phyloP scores from a whole-genome alignment of 306 rosid species.

The Gynostemma pentaphyllum region DNA sequence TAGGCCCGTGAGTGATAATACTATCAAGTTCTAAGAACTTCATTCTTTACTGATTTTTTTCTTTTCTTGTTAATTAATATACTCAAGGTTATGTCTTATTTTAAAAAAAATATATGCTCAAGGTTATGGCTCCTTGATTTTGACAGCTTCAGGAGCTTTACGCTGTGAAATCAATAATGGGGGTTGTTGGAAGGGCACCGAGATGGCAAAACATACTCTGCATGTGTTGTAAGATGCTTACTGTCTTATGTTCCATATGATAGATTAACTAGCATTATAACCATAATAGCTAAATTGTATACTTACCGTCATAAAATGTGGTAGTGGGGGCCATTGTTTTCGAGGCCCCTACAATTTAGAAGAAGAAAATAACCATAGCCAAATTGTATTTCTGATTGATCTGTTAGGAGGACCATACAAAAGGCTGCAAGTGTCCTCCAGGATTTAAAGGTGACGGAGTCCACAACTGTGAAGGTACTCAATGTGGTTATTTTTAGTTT shows the following conservation, averaged over 20 bases:
- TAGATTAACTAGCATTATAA: not conserved
- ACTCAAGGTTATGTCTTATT: too few relatives aligned
- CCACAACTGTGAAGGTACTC: constrained; percentile 62
- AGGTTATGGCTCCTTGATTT: constrained; percentile 12
- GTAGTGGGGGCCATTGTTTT: too few relatives aligned
- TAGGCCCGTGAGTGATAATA: too few relatives aligned
- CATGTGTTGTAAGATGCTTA: constrained; percentile 58
- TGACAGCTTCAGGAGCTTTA: constrained; percentile 70
- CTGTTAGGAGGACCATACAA: constrained; percentile 51
- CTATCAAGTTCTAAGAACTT: not conserved
- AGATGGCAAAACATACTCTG: constrained; percentile 53
- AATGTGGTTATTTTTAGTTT: constrained; percentile 4
- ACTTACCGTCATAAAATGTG: too few relatives aligned
- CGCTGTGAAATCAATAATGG: constrained; percentile 79
- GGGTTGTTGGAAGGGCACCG: constrained; percentile 79
- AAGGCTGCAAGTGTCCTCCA: constrained; percentile 75
- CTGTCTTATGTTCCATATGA: not conserved
- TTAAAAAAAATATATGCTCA: too few relatives aligned
- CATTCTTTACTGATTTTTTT: not conserved
- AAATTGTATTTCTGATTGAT: constrained; percentile 7
- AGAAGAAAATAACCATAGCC: too few relatives aligned
- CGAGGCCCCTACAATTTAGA: too few relatives aligned
- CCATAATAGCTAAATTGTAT: too few relatives aligned
- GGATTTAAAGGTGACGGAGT: constrained; percentile 90
- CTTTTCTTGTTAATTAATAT: too few relatives aligned